Percentiles rank a stretch among this genome's conserved stretches.
phyloP scores from a whole-genome alignment of 1,139 yeast species.

The Groenewaldozyma auringiensis region DNA sequence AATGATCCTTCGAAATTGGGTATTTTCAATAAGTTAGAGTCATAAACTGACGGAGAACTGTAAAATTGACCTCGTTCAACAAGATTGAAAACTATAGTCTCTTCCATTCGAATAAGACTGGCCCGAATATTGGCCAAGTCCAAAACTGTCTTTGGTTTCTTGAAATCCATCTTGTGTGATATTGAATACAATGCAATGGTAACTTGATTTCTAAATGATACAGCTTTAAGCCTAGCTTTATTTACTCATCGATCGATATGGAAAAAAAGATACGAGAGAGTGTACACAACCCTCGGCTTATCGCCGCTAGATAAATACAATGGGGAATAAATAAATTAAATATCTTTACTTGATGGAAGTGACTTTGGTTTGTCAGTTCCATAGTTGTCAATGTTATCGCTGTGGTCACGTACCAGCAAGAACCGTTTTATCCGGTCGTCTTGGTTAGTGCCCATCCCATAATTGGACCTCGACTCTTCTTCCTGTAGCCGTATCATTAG shows the following conservation, averaged over 20 bases:
- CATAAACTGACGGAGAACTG: conserved; percentile 69
- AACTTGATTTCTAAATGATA: too few species aligned
- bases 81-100: conserved; percentile 83
- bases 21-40: conserved; percentile 47
- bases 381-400: neutral
- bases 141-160: conserved; percentile 74
- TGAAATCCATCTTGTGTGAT: conserved; percentile 64
- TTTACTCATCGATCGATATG: too few species aligned
- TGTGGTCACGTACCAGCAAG: conserved; percentile 21
- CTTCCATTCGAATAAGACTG: conserved; percentile 88
- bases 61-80: conserved; percentile 90
- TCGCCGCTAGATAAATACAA: too few species aligned
- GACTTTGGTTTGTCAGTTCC: conserved; percentile 2
- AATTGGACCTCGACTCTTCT: conserved; percentile 21
- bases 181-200: too few species aligned
- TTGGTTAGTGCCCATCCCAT: conserved; percentile 21
- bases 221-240: too few species aligned
- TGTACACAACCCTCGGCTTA: too few species aligned
- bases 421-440: conserved; percentile 28
- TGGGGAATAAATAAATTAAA: too few species aligned
- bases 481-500: conserved; percentile 20
- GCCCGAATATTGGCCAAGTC: conserved; percentile 74
- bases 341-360: too few species aligned
- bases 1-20: conserved; percentile 74
- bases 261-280: too few species aligned